Conservation (phyloP, 2,329 filamentous ascomycete genomes). For the Davidsoniella eucalypti region DNA sequence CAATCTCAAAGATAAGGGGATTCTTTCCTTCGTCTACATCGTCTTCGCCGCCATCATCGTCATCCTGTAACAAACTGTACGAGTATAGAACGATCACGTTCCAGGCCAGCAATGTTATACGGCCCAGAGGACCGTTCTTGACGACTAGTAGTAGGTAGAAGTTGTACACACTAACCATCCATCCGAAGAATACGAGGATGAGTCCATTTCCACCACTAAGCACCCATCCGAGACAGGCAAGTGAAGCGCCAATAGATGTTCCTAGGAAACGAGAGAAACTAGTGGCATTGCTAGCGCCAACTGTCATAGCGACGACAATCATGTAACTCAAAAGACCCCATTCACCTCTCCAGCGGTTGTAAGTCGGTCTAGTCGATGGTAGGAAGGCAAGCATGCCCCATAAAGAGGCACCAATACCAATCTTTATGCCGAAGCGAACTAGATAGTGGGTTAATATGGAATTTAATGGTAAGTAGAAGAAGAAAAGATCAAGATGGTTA, state of each 20-base stretch:
- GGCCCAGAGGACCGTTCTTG: slow-evolving; percentile 74
- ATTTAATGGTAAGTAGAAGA: not conserved
- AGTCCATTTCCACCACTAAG: slow-evolving; percentile 57
- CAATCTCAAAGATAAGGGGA: slow-evolving; percentile 77
- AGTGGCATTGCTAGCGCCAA: slow-evolving; percentile 88
- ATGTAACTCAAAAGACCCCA: slow-evolving; percentile 96
- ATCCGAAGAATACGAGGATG: slow-evolving; percentile 65
- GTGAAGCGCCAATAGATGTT: slow-evolving; percentile 63
- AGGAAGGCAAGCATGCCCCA: slow-evolving; percentile 86
- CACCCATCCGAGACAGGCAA: slow-evolving; percentile 64
- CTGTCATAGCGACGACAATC: slow-evolving; percentile 96
- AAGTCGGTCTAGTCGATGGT: slow-evolving; percentile 57
- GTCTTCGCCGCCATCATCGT: slow-evolving; percentile 64
- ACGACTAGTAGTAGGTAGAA: slow-evolving; percentile 80
- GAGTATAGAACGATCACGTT: slow-evolving; percentile 90
- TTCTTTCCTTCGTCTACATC: slow-evolving; percentile 76
- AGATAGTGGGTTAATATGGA: not conserved
- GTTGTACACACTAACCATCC: slow-evolving; percentile 63
- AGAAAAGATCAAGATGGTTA: slow-evolving; percentile 4
- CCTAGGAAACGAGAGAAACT: slow-evolving; percentile 74
- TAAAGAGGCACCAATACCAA: slow-evolving; percentile 73
- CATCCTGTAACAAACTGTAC: slow-evolving; percentile 69
- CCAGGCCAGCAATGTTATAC: slow-evolving; percentile 89
- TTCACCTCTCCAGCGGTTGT: slow-evolving; percentile 81
- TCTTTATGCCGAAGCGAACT: slow-evolving; percentile 72